A percentile compares a stretch with the other conserved stretches of the same genome.
Evolutionary conservation across 805 yeast genomes (phyloP).

Genomic region (Candida sithepensis): DNA sequence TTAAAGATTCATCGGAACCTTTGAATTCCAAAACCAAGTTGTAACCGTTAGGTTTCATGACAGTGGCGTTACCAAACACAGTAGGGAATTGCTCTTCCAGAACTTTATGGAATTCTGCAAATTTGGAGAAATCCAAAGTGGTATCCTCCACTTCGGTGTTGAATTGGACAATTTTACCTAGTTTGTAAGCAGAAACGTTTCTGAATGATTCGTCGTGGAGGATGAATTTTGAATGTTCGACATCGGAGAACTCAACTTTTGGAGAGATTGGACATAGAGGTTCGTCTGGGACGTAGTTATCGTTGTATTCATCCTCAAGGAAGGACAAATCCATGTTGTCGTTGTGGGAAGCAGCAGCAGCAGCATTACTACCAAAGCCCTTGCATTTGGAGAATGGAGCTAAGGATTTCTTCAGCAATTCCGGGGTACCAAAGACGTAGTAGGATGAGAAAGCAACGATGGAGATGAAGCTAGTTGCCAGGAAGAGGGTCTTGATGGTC

Average conservation of each 20-base stretch:
- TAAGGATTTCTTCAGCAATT: too few species aligned
- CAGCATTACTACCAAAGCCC: too few species aligned
- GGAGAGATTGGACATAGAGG: neutral
- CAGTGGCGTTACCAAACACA: constrained; percentile 42
- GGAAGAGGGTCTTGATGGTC: too few species aligned
- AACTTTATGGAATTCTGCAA: constrained; percentile 48
- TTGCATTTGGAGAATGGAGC: too few species aligned
- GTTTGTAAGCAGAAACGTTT: constrained; percentile 35
- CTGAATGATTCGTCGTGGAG: constrained; percentile 30
- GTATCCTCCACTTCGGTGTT: constrained; percentile 42
- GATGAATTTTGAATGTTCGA: constrained; percentile 19
- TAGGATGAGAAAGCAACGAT: too few species aligned
- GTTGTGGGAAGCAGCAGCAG: too few species aligned
- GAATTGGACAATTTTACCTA: constrained; percentile 45
- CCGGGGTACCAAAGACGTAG: too few species aligned
- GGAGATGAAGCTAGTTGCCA: too few species aligned
- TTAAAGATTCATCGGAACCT: constrained; percentile 48
- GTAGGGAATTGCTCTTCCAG: constrained; percentile 53
- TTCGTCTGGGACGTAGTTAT: neutral
- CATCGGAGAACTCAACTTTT: neutral
- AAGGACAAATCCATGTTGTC: too few species aligned
- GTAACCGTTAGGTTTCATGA: constrained; percentile 55
- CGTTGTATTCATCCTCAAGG: neutral
- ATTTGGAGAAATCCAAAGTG: constrained; percentile 45
- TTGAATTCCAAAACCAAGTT: constrained; percentile 62